These are phyloP conservation scores for Fomitopsis schrenkii DNA, from an alignment of 1,284 basidiomycete species.

Conservation along the genomic window DNA sequence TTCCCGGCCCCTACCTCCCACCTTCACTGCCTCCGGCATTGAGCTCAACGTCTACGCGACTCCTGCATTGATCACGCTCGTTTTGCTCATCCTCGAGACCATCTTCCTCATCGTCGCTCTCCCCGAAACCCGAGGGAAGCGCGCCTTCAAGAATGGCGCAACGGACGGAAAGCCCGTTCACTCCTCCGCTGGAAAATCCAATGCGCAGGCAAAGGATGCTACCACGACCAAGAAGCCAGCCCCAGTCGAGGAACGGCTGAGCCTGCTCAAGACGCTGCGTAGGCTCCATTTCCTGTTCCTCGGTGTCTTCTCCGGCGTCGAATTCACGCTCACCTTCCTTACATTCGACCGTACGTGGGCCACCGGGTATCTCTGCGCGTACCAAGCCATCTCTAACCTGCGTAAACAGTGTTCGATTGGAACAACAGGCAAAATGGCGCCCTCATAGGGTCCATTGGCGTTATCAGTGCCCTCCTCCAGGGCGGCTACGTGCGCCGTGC, in stretches of 20 bases:
- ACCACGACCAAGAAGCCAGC: slow-evolving; percentile 1
- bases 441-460: slow-evolving; percentile 83
- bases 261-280: slow-evolving; percentile 51
- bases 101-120: slow-evolving; percentile 69
- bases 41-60: slow-evolving; percentile 83
- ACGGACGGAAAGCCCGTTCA: slow-evolving; percentile 17
- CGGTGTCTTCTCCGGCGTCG: slow-evolving; percentile 85
- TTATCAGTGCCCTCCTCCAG: slow-evolving; percentile 83
- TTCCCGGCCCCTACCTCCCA: slow-evolving; percentile 57
- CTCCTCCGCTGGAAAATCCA: slow-evolving; percentile 9
- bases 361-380: not conserved
- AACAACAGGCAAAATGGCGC: slow-evolving; percentile 86
- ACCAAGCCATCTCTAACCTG: slow-evolving; percentile 4
- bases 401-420: slow-evolving; percentile 74
- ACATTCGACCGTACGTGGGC: slow-evolving; percentile 75
- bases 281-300: slow-evolving; percentile 80
- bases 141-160: slow-evolving; percentile 21
- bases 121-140: slow-evolving; percentile 69
- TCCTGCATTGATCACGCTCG: slow-evolving; percentile 75
- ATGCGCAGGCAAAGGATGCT: slow-evolving; percentile 1
- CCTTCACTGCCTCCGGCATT: slow-evolving; percentile 52
- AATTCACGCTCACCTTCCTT: slow-evolving; percentile 89
- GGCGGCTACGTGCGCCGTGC: slow-evolving; percentile 86
- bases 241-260: slow-evolving; percentile 44
- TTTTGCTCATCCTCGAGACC: slow-evolving; percentile 68